These are phyloP conservation scores for Nymphaea thermarum DNA, from an alignment of 164 flowering plant genomes.

Conservation along the genomic window DNA sequence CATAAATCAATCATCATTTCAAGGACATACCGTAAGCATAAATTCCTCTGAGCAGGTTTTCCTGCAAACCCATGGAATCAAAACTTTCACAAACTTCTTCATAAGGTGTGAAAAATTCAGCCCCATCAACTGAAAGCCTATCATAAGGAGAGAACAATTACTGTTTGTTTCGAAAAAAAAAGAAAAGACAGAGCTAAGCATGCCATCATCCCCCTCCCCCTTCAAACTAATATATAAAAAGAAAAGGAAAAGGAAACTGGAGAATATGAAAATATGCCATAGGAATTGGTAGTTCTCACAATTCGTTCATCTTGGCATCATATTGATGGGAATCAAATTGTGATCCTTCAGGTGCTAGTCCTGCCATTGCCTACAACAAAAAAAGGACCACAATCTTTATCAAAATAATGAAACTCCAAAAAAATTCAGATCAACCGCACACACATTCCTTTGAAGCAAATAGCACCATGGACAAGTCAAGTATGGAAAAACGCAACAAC, in stretches of 20 bases:
- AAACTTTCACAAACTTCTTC: conserved; percentile 68
- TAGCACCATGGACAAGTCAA: no score
- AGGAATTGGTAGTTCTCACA: conserved; percentile 3
- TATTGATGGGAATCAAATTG: conserved; percentile 17
- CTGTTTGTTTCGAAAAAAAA: background rate
- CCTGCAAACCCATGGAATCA: conserved; percentile 58
- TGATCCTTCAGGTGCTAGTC: conserved; percentile 15
- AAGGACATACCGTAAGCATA: conserved; percentile 60
- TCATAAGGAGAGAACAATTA: background rate
- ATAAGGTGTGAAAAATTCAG: conserved; percentile 59
- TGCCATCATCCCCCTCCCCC: background rate
- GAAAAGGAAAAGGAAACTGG: background rate
- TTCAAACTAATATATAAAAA: background rate
- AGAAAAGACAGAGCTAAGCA: background rate
- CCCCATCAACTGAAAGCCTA: conserved; percentile 39
- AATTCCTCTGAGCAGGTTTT: conserved; percentile 73
- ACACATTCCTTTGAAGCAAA: no score
- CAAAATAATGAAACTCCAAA: no score
- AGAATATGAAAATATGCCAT: no score
- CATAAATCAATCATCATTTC: no score
- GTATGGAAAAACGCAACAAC: no score
- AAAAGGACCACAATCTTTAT: background rate
- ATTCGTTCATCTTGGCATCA: conserved; percentile 16
- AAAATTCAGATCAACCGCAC: no score
- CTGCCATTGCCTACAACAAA: conserved; percentile 6